A percentile compares a stretch with the other conserved stretches of the same genome.
Evolutionary conservation across 352 stramenopile species (phyloP).

Genomic region (Phytophthora litchii): DNA sequence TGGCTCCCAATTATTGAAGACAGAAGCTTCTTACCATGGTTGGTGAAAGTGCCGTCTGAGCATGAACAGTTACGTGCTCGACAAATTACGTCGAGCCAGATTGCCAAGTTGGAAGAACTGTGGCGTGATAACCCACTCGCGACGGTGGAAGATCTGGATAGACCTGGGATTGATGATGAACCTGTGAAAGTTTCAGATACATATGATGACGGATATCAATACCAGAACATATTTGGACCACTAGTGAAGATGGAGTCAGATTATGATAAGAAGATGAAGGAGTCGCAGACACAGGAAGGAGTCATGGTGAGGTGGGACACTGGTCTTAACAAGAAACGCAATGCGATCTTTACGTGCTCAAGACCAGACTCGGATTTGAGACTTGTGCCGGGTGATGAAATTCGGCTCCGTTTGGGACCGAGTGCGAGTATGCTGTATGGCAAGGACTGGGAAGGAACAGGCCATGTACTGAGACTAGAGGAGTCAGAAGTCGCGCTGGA

Average conservation of each 20-base stretch:
- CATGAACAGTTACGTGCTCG: slow-evolving; percentile 93
- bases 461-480: slow-evolving; percentile 91
- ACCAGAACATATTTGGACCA: slow-evolving; percentile 99
- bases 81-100: slow-evolving; percentile 93
- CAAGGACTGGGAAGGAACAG: slow-evolving; percentile 94
- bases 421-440: slow-evolving; percentile 83
- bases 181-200: slow-evolving; percentile 84
- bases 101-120: slow-evolving; percentile 90
- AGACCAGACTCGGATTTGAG: slow-evolving; percentile 89
- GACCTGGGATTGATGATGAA: slow-evolving; percentile 92
- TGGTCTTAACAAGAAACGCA: slow-evolving; percentile 96
- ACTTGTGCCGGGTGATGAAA: slow-evolving; percentile 97
- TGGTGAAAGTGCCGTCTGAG: slow-evolving; percentile 95
- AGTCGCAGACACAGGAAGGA: slow-evolving; percentile 95
- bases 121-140: slow-evolving; percentile 98
- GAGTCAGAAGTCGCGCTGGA: slow-evolving; percentile 88
- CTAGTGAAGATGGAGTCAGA: slow-evolving; percentile 99
- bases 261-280: slow-evolving; percentile 99
- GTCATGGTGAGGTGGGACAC: slow-evolving; percentile 95
- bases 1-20: slow-evolving; percentile 99
- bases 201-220: slow-evolving; percentile 99
- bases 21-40: slow-evolving; percentile 96
- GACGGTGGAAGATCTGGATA: slow-evolving; percentile 95
- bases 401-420: slow-evolving; percentile 92
- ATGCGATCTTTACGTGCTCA: slow-evolving; percentile 95